A percentile compares a stretch with the other conserved stretches of the same genome.
phyloP scores from a whole-genome alignment of 2,329 filamentous ascomycete genomes.

The Fusarium abutilonis region DNA sequence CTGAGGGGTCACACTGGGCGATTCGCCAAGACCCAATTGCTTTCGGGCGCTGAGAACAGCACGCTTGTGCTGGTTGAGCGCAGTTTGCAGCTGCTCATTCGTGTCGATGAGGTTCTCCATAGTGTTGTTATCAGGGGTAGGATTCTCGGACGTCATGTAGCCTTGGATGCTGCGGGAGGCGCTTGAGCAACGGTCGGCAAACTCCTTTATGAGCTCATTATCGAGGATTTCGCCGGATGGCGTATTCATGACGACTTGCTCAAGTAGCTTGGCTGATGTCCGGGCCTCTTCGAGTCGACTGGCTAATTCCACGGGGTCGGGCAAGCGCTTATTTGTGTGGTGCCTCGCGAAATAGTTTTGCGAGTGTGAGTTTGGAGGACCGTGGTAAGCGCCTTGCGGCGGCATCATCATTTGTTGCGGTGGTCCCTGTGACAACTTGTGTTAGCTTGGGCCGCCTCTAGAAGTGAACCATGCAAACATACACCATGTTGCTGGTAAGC shows the following conservation, averaged over 20 bases:
- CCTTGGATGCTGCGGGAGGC: conserved; percentile 84
- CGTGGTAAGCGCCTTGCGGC: conserved; percentile 18
- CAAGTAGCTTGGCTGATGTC: conserved; percentile 90
- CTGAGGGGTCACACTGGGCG: conserved; percentile 44
- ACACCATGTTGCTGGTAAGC: conserved; percentile 63
- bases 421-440: conserved; percentile 33
- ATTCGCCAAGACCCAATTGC: conserved; percentile 55
- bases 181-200: conserved; percentile 83
- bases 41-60: conserved; percentile 74
- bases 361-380: conserved; percentile 50
- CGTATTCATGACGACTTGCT: conserved; percentile 89
- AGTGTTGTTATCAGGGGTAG: conserved; percentile 88
- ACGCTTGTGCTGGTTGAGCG: conserved; percentile 85
- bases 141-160: conserved; percentile 84
- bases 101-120: conserved; percentile 94
- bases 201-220: conserved; percentile 93
- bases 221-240: conserved; percentile 76
- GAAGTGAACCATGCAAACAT: conserved; percentile 44
- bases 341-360: conserved; percentile 68
- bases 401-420: conserved; percentile 30
- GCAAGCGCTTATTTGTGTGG: conserved; percentile 62
- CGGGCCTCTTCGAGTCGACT: conserved; percentile 88
- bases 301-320: conserved; percentile 78
- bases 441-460: conserved; percentile 21
- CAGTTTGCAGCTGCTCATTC: conserved; percentile 87